Evolutionary conservation across 2,329 filamentous ascomycete genomes (phyloP), one percentile per base, ranked within the genome.

Genomic region (Fusarium keratoplasticum): DNA sequence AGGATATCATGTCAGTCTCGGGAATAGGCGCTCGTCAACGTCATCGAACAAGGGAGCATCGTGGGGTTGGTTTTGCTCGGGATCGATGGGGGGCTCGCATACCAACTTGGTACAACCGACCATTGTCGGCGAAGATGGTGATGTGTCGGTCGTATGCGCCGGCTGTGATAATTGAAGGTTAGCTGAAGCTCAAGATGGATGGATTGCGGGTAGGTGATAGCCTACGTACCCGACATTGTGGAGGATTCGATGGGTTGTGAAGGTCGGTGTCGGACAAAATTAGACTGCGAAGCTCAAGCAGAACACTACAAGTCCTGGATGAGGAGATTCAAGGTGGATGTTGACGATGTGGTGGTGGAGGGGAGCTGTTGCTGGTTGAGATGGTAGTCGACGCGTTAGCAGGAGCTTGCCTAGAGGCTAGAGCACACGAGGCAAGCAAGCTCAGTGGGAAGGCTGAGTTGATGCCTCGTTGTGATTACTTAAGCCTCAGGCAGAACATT

Each of bases 101-200:
- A 98, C 96, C 96, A 85, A 99, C 96, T 98, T 99, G 96, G 85
- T 98, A 99, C 84, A 99, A 89, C 84, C 96, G 92, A 82, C 96
- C 96, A 87, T 98, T 95, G 85, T 99, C 96, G 72, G 96, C 98
- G 88, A 99, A 99, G 89, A 99, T 98, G 83, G 96, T 99, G 82
- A 99, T 99, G 87, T 99, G 96, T 89, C 96, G 92, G 87, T 99
- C 96, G 87, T 97, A 98, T 82, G 95, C 95, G 86, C 94, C 93
- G 86, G 82, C 82, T 84, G 66, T 61, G 54, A 63, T 67, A 68
- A 57, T 77, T 20, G 10, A 27, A 64, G 57, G 77, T 83, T 79
- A 83, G 80, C 77, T 78, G 33, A 63, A 75, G 58, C 67, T 73
- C 44, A 40, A 16, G 35, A 27, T 44, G 27, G 40, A 66, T 58